Percentiles rank a stretch among this genome's conserved stretches.
Conservation (phyloP, 306 rosid species). For the Rubus idaeus region DNA sequence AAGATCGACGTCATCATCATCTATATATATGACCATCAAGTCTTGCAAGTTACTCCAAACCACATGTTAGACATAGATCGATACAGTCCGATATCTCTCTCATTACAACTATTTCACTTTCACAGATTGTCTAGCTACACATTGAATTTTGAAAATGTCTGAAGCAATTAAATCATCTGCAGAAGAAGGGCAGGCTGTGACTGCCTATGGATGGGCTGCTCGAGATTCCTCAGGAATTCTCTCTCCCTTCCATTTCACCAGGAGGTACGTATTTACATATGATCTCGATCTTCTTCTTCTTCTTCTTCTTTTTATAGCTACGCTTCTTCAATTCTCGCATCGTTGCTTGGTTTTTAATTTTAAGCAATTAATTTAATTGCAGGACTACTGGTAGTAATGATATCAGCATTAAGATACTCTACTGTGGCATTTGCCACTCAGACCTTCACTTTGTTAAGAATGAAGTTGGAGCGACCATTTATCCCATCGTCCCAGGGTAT, state of each 20-base stretch:
- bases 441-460: slow-evolving; percentile 18
- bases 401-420: slow-evolving; percentile 22
- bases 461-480: slow-evolving; percentile 8
- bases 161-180: neutral
- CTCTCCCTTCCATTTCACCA: slow-evolving; percentile 21
- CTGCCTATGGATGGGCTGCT: slow-evolving; percentile 14
- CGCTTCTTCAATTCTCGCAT: neutral
- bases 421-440: slow-evolving; percentile 23
- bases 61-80: neutral
- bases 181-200: neutral
- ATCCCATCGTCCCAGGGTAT: slow-evolving; percentile 24
- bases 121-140: too few relatives aligned
- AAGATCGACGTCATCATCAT: too few relatives aligned
- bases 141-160: neutral
- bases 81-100: neutral
- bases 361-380: neutral
- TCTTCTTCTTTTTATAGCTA: neutral
- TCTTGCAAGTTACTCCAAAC: neutral
- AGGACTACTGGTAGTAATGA: slow-evolving; percentile 9
- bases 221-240: slow-evolving; percentile 15
- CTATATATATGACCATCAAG: too few relatives aligned
- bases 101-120: neutral
- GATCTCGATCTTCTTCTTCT: neutral
- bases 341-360: neutral
- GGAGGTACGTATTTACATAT: slow-evolving; percentile 8